Base-by-base conservation (phyloP, 768 basidiomycete genomes). In the Rhizopogon sp. region DNA sequence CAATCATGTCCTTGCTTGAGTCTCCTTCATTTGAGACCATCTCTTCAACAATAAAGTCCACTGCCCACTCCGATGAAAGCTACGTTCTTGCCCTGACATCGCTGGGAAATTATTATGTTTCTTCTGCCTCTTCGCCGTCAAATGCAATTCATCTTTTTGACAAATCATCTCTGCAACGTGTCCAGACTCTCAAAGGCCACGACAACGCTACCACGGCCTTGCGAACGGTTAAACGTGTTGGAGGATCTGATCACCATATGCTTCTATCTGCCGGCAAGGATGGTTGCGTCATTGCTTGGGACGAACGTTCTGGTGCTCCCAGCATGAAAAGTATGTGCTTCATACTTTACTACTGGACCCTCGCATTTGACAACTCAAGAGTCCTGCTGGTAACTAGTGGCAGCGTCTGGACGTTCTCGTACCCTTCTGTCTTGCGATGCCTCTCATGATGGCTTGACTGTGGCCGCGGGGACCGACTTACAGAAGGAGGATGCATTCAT, bases 391-490 rank as follows among this genome's bases (percentile, higher is more conserved):
- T 55, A 37, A 31, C 17, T 62, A 85, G 84, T 86, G 78, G 76
- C 73, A 25, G 69, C 74, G 53, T 64, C 76, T 16, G 77, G 79
- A 22, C 70, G 70, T 65, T 58, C 62, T 16, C 71, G 70, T 16
- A 71, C 76, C 5, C 64, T 90, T 8, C 75, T 91, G 3, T 87
- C 79, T 33, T 88, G 82, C 58, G 90, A 90, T 65, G 78, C 86
- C 5, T 86, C 89, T 2, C 62, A 72, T 1, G 84, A 90, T 60
- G 90, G 90, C 4, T 67, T 78, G 59, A 82, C 85, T 2, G 79
- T 96, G 22, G 91, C 85, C 17, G 92, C 85, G 10, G 94, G 94
- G 14, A 88, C 92, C 0, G 91, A 90, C 58, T 69, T 94, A 17
- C 80, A 85, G 56, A 83, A 81, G 11, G 86, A 93, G 43, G 93